Conservation (phyloP, 345 rosid species). For the Ceriops decandra region DNA sequence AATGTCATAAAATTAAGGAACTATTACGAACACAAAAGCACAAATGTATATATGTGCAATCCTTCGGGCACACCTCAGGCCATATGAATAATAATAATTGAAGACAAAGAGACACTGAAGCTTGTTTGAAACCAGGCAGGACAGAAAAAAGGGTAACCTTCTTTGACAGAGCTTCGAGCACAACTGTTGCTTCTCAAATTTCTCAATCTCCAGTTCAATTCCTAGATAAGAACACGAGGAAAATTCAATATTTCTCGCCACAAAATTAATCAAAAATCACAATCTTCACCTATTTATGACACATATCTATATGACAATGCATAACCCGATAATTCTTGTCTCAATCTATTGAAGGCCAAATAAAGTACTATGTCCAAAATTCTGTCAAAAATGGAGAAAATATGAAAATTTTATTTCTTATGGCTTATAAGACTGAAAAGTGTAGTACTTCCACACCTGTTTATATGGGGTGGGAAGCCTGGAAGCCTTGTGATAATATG, state of each 20-base stretch:
- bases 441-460: too few species aligned
- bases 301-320: neutral
- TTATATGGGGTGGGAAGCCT: too few species aligned
- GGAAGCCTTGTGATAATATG: too few species aligned
- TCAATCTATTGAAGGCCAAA: neutral
- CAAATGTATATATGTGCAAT: neutral
- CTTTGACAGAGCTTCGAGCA: conserved; percentile 73
- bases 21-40: neutral
- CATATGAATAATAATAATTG: neutral
- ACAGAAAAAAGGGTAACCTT: conserved; percentile 33
- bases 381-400: too few species aligned
- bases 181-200: conserved; percentile 63
- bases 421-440: too few species aligned
- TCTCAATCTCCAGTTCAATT: conserved; percentile 49
- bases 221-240: conserved; percentile 43
- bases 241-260: conserved; percentile 16
- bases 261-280: conserved; percentile 1
- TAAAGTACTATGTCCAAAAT: too few species aligned
- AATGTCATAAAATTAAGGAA: neutral
- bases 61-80: neutral
- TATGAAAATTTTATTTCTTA: too few species aligned
- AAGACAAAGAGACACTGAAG: neutral
- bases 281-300: neutral
- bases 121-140: neutral
- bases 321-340: neutral